A percentile compares a stretch with the other conserved stretches of the same genome.
phyloP scores from a whole-genome alignment of 495 filamentous ascomycete genomes.

The Aspergillus baeticus region DNA sequence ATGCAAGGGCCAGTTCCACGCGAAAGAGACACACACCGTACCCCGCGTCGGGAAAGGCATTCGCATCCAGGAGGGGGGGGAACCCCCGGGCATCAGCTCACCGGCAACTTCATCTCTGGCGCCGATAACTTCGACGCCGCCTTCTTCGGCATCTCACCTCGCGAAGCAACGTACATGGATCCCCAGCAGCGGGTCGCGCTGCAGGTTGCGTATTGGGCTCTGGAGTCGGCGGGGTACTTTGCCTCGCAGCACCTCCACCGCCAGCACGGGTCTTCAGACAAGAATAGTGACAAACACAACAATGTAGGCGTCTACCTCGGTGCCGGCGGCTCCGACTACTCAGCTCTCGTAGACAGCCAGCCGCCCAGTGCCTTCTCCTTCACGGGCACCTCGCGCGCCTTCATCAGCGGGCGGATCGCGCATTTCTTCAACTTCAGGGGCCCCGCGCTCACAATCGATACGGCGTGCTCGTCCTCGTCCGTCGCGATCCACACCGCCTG shows the following conservation, averaged over 20 bases:
- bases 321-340: constrained; percentile 27
- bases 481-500: constrained; percentile 39
- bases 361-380: constrained; percentile 34
- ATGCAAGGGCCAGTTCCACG: too few species aligned
- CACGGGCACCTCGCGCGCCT: constrained; percentile 28
- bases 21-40: too few species aligned
- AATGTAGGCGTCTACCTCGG: constrained; percentile 34
- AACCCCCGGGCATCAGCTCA: too few species aligned
- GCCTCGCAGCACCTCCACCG: too few species aligned
- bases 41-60: too few species aligned
- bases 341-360: constrained; percentile 31
- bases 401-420: constrained; percentile 28
- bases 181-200: constrained; percentile 50
- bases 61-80: too few species aligned
- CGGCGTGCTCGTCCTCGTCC: constrained; percentile 42
- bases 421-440: constrained; percentile 49
- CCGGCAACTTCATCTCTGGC: constrained; percentile 44
- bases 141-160: constrained; percentile 48
- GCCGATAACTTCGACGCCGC: constrained; percentile 47
- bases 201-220: constrained; percentile 45
- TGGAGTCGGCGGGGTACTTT: constrained; percentile 44
- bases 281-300: background rate
- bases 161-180: constrained; percentile 47
- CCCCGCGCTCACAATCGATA: constrained; percentile 39
- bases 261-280: too few species aligned